A percentile compares a stretch with the other conserved stretches of the same genome.
These are phyloP conservation scores for Epichloe hybrida DNA, from an alignment of 2,329 filamentous ascomycete genomes.

Conservation along the genomic window DNA sequence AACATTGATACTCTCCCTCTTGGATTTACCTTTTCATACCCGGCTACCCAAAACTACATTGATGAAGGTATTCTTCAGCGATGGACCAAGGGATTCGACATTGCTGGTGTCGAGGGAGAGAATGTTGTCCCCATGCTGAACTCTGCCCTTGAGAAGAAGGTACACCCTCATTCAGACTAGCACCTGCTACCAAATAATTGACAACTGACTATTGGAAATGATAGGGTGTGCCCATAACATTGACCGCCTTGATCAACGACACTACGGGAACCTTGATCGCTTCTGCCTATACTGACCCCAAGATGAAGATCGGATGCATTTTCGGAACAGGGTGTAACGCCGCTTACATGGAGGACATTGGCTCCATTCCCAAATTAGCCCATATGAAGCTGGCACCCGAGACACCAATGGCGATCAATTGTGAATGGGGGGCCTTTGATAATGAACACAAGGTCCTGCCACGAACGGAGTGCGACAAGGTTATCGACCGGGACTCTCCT, in stretches of 20 bases:
- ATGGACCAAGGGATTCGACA: constrained; percentile 97
- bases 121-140: constrained; percentile 87
- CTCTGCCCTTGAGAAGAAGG: constrained; percentile 51
- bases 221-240: constrained; percentile 78
- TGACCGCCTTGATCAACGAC: constrained; percentile 91
- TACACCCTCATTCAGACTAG: constrained; percentile 12
- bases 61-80: constrained; percentile 85
- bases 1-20: constrained; percentile 57
- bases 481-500: constrained; percentile 82
- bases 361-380: constrained; percentile 84
- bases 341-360: constrained; percentile 91
- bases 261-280: constrained; percentile 95
- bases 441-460: constrained; percentile 85
- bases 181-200: neutral
- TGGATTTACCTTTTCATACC: constrained; percentile 94
- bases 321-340: constrained; percentile 98
- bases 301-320: constrained; percentile 92
- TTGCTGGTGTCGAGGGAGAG: constrained; percentile 76
- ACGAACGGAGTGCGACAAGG: constrained; percentile 69
- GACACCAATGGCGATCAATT: constrained; percentile 88
- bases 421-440: constrained; percentile 94
- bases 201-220: neutral
- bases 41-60: constrained; percentile 84
- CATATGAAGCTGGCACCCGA: constrained; percentile 79
- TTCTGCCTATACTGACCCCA: constrained; percentile 86